These are phyloP conservation scores for Sinapis alba DNA, from an alignment of 441 rosid species.

Conservation along the genomic window DNA sequence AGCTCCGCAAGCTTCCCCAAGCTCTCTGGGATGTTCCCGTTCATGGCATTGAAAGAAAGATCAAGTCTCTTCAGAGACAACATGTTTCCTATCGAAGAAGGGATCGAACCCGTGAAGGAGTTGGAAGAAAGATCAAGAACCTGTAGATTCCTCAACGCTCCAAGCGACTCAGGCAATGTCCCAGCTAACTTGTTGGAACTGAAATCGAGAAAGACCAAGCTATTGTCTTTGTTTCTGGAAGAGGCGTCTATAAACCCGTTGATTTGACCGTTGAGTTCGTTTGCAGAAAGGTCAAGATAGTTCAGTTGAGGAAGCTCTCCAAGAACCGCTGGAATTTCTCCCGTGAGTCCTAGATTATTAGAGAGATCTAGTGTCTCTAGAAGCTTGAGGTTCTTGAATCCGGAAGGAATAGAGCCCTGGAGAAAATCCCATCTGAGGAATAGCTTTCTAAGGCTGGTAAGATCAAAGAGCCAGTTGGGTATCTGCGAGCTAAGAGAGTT, in stretches of 20 bases:
- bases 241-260: slow-evolving; percentile 39
- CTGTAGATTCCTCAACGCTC: slow-evolving; percentile 40
- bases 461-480: slow-evolving; percentile 41
- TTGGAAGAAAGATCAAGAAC: slow-evolving; percentile 40
- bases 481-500: slow-evolving; percentile 43
- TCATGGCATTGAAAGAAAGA: slow-evolving; percentile 41
- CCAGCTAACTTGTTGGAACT: slow-evolving; percentile 42
- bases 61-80: slow-evolving; percentile 35
- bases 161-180: slow-evolving; percentile 43
- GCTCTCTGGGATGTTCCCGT: slow-evolving; percentile 44
- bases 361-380: slow-evolving; percentile 43
- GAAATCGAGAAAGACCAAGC: slow-evolving; percentile 41
- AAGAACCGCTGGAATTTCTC: slow-evolving; percentile 39
- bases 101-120: slow-evolving; percentile 42
- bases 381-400: slow-evolving; percentile 15
- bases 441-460: slow-evolving; percentile 36
- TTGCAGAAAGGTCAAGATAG: slow-evolving; percentile 44
- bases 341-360: slow-evolving; percentile 34
- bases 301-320: slow-evolving; percentile 30
- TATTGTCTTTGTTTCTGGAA: slow-evolving; percentile 33
- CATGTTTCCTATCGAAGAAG: slow-evolving; percentile 44
- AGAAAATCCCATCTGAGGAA: slow-evolving; percentile 39
- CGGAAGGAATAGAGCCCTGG: slow-evolving; percentile 42
- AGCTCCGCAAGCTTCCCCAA: slow-evolving; percentile 44
- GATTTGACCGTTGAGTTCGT: slow-evolving; percentile 37